These are phyloP conservation scores for Gracilaria vermiculophylla DNA, from an alignment of 23 red algal species.

Conservation along the genomic window DNA sequence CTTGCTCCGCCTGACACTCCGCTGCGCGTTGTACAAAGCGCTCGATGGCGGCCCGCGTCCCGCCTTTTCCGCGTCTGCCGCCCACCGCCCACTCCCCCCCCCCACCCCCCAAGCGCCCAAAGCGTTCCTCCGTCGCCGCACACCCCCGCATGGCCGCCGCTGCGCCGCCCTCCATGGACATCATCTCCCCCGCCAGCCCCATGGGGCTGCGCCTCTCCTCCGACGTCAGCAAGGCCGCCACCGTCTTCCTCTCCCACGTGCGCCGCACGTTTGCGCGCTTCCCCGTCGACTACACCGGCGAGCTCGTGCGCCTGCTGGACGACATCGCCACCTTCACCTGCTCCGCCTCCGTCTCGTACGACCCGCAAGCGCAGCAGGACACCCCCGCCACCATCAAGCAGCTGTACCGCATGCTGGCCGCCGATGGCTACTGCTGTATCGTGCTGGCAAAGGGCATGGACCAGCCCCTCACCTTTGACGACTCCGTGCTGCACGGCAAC, in stretches of 20 bases:
- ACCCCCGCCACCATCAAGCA: constrained; percentile 65
- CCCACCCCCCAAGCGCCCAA: background rate
- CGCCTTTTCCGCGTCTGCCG: constrained; percentile 7
- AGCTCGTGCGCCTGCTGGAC: constrained; percentile 96
- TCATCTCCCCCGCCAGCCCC: constrained; percentile 73
- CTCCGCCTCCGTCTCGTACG: constrained; percentile 73
- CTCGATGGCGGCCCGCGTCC: background rate
- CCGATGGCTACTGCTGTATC: constrained; percentile 98
- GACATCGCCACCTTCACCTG: constrained; percentile 86
- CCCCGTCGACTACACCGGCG: constrained; percentile 87
- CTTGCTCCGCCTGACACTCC: background rate
- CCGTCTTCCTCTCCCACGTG: constrained; percentile 92
- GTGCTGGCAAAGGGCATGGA: constrained; percentile 74
- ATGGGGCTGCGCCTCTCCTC: constrained; percentile 69
- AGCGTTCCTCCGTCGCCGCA: background rate
- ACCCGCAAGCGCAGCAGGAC: constrained; percentile 13
- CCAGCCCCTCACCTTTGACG: constrained; percentile 85
- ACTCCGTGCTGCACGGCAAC: constrained; percentile 88
- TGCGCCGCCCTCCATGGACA: constrained; percentile 54
- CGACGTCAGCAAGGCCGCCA: constrained; percentile 73
- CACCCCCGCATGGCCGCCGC: constrained; percentile 7
- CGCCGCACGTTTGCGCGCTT: constrained; percentile 78
- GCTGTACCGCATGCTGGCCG: constrained; percentile 78
- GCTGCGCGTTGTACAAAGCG: background rate
- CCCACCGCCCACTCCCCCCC: constrained; percentile 33